Conservation (phyloP, 495 filamentous ascomycete genomes). For the Penicillium robsamsonii region DNA sequence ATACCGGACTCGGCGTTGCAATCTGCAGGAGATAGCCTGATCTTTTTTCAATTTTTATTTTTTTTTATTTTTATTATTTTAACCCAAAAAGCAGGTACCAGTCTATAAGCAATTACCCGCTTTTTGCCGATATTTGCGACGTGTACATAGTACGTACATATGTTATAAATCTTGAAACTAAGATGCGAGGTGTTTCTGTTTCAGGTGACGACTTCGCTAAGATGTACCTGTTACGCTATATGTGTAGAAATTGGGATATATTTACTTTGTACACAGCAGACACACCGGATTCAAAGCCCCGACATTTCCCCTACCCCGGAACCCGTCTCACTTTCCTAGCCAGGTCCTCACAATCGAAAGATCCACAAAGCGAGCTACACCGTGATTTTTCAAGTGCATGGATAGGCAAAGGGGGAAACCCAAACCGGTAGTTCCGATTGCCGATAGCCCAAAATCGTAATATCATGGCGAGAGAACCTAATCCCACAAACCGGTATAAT, state of each 20-base stretch:
- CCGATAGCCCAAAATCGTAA: not conserved
- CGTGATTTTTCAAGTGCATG: not conserved
- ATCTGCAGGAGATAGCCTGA: conserved; percentile 1
- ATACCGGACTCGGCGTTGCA: conserved; percentile 5
- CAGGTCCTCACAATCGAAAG: not conserved
- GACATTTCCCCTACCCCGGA: not conserved
- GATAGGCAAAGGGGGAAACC: not conserved
- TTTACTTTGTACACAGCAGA: not conserved
- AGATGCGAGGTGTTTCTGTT: not conserved
- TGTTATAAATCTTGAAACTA: not conserved
- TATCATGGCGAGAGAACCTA: not conserved
- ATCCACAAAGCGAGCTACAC: conserved; percentile 2
- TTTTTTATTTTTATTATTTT: not conserved
- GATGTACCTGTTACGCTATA: not conserved
- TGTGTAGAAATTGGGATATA: not conserved
- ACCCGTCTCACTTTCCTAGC: conserved; percentile 3
- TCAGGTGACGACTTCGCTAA: not conserved
- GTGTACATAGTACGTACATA: not conserved
- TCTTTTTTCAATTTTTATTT: not conserved
- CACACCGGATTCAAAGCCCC: not conserved
- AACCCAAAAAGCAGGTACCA: conserved; percentile 20
- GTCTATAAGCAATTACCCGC: conserved; percentile 20
- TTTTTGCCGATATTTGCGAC: conserved; percentile 22
- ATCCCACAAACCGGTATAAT: not conserved
- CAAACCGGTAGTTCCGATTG: not conserved